Evolutionary conservation across 1,284 basidiomycete genomes (phyloP), one percentile per base, ranked within the genome.

Genomic region (Ceratobasidium sp.): DNA sequence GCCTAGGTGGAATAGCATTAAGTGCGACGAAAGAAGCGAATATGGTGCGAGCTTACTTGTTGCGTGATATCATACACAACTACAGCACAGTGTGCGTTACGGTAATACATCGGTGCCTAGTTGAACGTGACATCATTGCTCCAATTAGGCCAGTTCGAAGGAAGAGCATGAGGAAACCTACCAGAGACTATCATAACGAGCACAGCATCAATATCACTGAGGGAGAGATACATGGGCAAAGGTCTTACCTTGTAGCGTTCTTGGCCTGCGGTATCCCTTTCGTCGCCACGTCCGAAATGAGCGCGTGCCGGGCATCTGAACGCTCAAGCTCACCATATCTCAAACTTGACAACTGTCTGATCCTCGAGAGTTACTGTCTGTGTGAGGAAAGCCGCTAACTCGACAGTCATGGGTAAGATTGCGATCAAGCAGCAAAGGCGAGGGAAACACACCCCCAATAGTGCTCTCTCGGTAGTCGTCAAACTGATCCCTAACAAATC

Each of bases 401-500:
- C 32, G 38, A 41, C 21, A 52, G 30, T n/a, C 71, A 30, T 72
- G 77, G 58, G 72, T 49, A 43, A 73, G 63, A 43, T 62, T 52
- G 21, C 58, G 52, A 47, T 43, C 73, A 50, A 16, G 28, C 7
- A 41, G 49, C 14, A 8, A 38, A 44, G 58, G 3, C 38, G 28
- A 14, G 46, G 50, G 23, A 23, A 41, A 78, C 82, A 75, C 75
- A 91, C 92, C 92, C 79, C 92, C 92, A 75, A 94, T 94, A 26
- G 92, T 94, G 78, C 91, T 94, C 82, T 94, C 96, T 84, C 96
- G 87, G 82, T 97, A 98, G 82, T 98, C 96, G 78, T 98, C 96
- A 78, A 98, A 98, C 81, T 98, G 96, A 82, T 98, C 93, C 82
- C 97, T 94, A 77, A 98, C 96, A 79, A 98, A 98, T 73, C 96